These are phyloP conservation scores for Moricandia moricandioides DNA, from an alignment of 345 rosid genomes.

Conservation along the genomic window DNA sequence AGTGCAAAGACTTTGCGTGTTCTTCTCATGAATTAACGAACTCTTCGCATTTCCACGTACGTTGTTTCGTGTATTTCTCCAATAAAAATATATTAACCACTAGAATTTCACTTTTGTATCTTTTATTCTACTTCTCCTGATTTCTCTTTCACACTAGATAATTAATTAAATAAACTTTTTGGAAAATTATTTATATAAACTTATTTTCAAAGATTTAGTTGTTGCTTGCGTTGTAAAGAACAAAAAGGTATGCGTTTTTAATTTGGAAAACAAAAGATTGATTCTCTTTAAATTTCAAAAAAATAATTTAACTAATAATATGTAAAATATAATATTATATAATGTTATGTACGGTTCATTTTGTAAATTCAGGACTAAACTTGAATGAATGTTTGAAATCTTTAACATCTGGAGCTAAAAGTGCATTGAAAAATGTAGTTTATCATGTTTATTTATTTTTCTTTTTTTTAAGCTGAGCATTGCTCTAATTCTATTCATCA, in stretches of 20 bases:
- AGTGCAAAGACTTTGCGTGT: conserved; percentile 29
- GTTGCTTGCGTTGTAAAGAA: neutral
- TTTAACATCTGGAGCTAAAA: neutral
- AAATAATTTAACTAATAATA: neutral
- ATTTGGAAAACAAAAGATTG: neutral
- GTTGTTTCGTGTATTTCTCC: conserved; percentile 18
- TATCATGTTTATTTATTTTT: neutral
- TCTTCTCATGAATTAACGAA: conserved; percentile 29
- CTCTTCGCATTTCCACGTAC: conserved; percentile 24
- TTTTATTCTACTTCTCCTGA: conserved; percentile 7
- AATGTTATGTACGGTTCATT: neutral
- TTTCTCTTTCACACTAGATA: conserved; percentile 18
- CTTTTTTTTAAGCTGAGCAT: neutral
- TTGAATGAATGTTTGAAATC: neutral
- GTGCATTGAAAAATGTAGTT: neutral
- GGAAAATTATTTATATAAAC: neutral
- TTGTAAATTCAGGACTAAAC: neutral
- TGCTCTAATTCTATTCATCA: neutral
- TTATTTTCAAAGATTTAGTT: neutral
- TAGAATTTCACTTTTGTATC: conserved; percentile 15
- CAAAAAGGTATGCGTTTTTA: neutral
- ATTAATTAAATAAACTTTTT: too few species aligned
- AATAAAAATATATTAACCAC: conserved; percentile 18
- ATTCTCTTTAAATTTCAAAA: neutral
- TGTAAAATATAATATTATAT: neutral